A percentile compares a stretch with the other conserved stretches of the same genome.
These are phyloP conservation scores for Trametes hirsuta DNA, from an alignment of 1,284 basidiomycete genomes.

Conservation along the genomic window DNA sequence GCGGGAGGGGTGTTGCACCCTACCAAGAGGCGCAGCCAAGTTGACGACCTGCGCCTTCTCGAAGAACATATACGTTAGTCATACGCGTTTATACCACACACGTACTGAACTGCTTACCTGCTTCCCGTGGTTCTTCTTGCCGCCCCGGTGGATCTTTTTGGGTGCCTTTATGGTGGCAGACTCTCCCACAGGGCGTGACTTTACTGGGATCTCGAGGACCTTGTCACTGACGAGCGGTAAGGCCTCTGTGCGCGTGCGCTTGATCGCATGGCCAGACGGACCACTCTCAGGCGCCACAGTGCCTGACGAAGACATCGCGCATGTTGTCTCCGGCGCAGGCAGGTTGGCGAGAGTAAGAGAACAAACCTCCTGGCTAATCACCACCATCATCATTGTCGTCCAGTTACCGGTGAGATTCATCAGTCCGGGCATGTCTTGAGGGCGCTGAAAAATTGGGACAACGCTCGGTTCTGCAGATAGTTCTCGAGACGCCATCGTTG, in stretches of 20 bases:
- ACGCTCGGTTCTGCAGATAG: not conserved
- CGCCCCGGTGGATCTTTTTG: not conserved
- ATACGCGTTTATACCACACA: too few species aligned
- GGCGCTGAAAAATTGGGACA: not conserved
- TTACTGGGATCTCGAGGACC: not conserved
- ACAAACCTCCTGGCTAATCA: not conserved
- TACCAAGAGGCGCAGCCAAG: too few species aligned
- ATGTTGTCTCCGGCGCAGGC: not conserved
- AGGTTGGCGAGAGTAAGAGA: not conserved
- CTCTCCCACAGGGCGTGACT: not conserved
- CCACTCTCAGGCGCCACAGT: too few species aligned
- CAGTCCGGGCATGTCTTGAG: not conserved
- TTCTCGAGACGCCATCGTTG: not conserved
- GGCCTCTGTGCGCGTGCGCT: too few species aligned
- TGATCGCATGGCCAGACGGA: too few species aligned
- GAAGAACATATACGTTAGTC: too few species aligned
- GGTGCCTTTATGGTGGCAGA: not conserved
- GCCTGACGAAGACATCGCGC: too few species aligned
- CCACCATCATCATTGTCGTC: not conserved
- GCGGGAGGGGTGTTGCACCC: not conserved
- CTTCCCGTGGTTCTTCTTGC: not conserved
- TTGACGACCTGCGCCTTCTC: too few species aligned
- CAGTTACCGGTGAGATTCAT: not conserved
- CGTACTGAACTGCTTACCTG: too few species aligned
- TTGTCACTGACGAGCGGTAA: not conserved